A percentile compares a stretch with the other conserved stretches of the same genome.
phyloP scores from a whole-genome alignment of 352 stramenopile species.

The Peronospora tabacina region DNA sequence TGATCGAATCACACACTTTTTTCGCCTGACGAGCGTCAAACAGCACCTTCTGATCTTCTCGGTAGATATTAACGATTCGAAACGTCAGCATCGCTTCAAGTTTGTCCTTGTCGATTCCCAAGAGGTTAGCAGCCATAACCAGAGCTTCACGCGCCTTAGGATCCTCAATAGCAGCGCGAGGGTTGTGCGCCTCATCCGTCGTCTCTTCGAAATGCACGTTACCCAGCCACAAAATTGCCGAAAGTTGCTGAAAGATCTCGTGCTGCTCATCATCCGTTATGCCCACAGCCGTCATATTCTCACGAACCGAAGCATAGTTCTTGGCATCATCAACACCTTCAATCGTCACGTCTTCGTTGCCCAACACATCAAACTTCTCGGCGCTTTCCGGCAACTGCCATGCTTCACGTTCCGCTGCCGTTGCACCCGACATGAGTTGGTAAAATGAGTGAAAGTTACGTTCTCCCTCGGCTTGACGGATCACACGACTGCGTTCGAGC shows the following conservation, averaged over 20 bases:
- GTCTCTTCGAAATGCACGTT: conserved; percentile 78
- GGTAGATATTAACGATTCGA: conserved; percentile 74
- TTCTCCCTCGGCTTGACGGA: conserved; percentile 79
- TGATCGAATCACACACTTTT: conserved; percentile 81
- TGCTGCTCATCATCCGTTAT: conserved; percentile 67
- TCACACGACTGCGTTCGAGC: conserved; percentile 88
- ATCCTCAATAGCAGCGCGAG: conserved; percentile 55
- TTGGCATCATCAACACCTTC: conserved; percentile 69
- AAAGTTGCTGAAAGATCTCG: conserved; percentile 69
- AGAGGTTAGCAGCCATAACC: conserved; percentile 44
- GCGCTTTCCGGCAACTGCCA: conserved; percentile 48
- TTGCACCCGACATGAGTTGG: conserved; percentile 79
- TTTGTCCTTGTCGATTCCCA: conserved; percentile 53
- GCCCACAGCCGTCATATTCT: conserved; percentile 63
- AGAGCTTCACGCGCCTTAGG: conserved; percentile 45
- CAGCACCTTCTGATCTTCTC: conserved; percentile 67
- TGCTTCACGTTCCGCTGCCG: conserved; percentile 34
- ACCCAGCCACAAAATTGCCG: conserved; percentile 76
- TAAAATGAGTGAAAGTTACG: conserved; percentile 94
- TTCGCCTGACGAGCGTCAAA: conserved; percentile 70
- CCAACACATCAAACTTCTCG: conserved; percentile 60
- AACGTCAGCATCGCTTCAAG: conserved; percentile 71
- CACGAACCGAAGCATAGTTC: conserved; percentile 49
- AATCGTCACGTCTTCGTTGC: conserved; percentile 57
- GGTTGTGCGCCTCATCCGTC: conserved; percentile 68